These are phyloP conservation scores for Pseudogymnoascus sp. DNA, from an alignment of 2,329 filamentous ascomycete genomes.

Conservation along the genomic window DNA sequence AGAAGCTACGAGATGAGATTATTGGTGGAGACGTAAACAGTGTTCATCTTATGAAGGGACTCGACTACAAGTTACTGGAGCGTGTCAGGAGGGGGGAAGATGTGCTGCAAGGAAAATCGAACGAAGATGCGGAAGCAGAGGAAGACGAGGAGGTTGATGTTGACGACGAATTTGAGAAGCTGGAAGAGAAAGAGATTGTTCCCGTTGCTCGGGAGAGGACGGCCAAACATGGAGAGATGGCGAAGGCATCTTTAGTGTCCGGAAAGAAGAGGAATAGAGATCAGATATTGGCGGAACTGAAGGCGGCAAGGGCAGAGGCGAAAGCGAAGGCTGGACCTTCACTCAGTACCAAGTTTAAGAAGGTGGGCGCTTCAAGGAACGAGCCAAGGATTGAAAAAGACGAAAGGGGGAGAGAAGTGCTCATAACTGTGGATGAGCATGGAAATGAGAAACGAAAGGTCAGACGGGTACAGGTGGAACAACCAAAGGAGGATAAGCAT, in stretches of 20 bases:
- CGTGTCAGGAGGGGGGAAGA: constrained; percentile 62
- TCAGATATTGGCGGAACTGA: constrained; percentile 60
- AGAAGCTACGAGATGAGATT: constrained; percentile 65
- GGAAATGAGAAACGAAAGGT: constrained; percentile 59
- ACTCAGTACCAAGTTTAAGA: constrained; percentile 54
- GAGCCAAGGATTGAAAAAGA: constrained; percentile 54
- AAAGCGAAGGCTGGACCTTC: constrained; percentile 42
- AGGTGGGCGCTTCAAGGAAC: constrained; percentile 48
- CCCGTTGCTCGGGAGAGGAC: constrained; percentile 40
- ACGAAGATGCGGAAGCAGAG: constrained; percentile 18
- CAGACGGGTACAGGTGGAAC: constrained; percentile 41
- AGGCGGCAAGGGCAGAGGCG: constrained; percentile 52
- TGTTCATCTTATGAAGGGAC: constrained; percentile 83
- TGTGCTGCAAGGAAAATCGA: constrained; percentile 33
- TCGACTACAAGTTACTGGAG: constrained; percentile 76
- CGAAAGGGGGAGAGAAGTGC: constrained; percentile 51
- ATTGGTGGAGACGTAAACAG: constrained; percentile 71
- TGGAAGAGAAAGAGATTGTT: constrained; percentile 47
- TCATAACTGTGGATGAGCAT: constrained; percentile 58
- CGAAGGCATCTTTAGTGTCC: constrained; percentile 41
- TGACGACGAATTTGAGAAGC: constrained; percentile 57
- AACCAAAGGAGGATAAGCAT: constrained; percentile 29
- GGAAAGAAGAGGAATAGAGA: constrained; percentile 56
- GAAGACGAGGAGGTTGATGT: constrained; percentile 35
- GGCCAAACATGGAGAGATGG: constrained; percentile 51